Evolutionary conservation across 805 yeast genomes (phyloP).

Genomic region (Candida xiaguanensis): DNA sequence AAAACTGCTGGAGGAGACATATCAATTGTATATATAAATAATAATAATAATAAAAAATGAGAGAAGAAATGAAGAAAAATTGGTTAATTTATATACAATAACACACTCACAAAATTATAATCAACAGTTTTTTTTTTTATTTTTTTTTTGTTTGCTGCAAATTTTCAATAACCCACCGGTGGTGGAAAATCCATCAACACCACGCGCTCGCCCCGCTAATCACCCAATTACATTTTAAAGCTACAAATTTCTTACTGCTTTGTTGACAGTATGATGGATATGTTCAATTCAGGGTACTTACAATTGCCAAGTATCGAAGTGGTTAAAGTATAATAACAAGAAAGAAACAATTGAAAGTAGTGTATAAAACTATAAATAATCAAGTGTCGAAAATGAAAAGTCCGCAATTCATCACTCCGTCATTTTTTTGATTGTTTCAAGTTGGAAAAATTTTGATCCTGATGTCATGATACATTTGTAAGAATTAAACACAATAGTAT

Average conservation of each 20-base stretch:
- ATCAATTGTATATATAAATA: background rate
- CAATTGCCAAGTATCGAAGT: too few relatives aligned
- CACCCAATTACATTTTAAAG: background rate
- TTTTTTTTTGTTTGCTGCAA: background rate
- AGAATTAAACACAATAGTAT: background rate
- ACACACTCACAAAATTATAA: background rate
- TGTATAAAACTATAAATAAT: too few relatives aligned
- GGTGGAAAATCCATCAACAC: background rate
- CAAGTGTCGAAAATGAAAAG: background rate
- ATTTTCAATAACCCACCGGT: background rate
- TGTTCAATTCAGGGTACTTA: too few relatives aligned
- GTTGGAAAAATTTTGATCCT: background rate
- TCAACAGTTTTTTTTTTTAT: conserved; percentile 3
- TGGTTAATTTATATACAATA: conserved; percentile 1
- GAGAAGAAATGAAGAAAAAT: background rate
- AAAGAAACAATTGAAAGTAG: too few relatives aligned
- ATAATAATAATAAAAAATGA: background rate
- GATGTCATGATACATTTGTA: conserved; percentile 1
- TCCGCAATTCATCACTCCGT: conserved; percentile 1
- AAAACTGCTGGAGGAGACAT: conserved; percentile 56
- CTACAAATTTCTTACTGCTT: too few relatives aligned
- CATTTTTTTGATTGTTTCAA: background rate
- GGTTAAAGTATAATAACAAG: too few relatives aligned
- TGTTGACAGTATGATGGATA: too few relatives aligned
- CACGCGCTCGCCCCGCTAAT: background rate